Conservation (phyloP, 495 filamentous ascomycete species). For the Penicillium crystallinum region DNA sequence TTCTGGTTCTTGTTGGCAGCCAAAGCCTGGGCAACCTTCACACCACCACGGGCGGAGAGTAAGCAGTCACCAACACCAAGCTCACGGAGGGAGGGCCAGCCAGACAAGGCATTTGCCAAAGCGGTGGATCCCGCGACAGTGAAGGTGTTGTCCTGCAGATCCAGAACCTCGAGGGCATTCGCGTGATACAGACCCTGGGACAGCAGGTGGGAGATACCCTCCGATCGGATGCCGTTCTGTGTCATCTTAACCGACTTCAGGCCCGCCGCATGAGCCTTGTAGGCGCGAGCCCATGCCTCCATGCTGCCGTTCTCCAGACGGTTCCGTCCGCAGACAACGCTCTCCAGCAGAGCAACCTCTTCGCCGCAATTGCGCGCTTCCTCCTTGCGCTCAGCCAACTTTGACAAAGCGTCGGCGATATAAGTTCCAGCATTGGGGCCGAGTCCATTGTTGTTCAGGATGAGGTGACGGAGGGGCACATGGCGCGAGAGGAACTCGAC, state of each 20-base stretch:
- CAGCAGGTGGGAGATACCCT: slow-evolving; percentile 77
- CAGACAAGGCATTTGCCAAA: slow-evolving; percentile 63
- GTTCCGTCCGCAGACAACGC: slow-evolving; percentile 92
- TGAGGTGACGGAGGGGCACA: slow-evolving; percentile 81
- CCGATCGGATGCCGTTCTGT: slow-evolving; percentile 93
- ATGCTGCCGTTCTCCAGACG: slow-evolving; percentile 92
- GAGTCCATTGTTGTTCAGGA: slow-evolving; percentile 97
- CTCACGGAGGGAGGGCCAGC: slow-evolving; percentile 73
- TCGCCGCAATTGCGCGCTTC: slow-evolving; percentile 63
- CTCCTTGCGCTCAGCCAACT: slow-evolving; percentile 77
- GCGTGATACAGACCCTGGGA: slow-evolving; percentile 68
- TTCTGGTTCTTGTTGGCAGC: slow-evolving; percentile 67
- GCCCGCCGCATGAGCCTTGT: slow-evolving; percentile 65
- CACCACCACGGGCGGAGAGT: slow-evolving; percentile 70
- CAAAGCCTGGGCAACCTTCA: slow-evolving; percentile 67
- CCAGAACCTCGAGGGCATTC: slow-evolving; percentile 61
- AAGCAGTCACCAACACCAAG: slow-evolving; percentile 87
- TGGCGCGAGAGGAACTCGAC: slow-evolving; percentile 82
- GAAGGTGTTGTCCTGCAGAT: slow-evolving; percentile 97
- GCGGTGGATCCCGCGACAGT: slow-evolving; percentile 75
- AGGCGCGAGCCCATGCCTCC: slow-evolving; percentile 87
- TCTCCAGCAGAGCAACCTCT: slow-evolving; percentile 77
- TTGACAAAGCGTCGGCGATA: slow-evolving; percentile 70
- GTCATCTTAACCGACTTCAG: slow-evolving; percentile 92
- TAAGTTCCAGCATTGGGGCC: slow-evolving; percentile 82